Base-by-base conservation (phyloP, 306 rosid species). In the Vigna unguiculata region DNA sequence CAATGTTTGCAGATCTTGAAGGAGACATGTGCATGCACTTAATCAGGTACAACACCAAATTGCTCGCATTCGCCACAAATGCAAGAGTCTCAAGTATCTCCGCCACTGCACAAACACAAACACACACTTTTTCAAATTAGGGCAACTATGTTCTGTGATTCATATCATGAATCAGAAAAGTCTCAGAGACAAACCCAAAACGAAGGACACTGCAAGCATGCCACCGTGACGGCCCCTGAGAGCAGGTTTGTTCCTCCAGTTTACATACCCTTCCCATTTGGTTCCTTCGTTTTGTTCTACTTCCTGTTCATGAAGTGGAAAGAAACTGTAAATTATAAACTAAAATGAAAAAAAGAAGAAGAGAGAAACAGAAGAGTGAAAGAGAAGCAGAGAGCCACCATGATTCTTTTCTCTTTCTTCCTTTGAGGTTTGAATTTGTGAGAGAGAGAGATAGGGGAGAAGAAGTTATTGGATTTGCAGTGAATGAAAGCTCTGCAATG, bases 1-100 rank as follows among this genome's bases (percentile, higher is more conserved):
- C 99, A 83, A 82, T 80, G 86, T 90, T 96, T 76, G 99, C 98
- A 0, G 99, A 86, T 82, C 86, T 84, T 0, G 96, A 72, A 6
- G 97, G 99, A 20, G 97, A 87, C 43, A 96, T 83, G 76, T 96
- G 91, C 98, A 96, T 92, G 81, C 76, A 76, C 3, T 86, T 4
- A 0, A 71, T 57, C n/a, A 96, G 43, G 43, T 96, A 96, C 24
- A 79, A 2, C 74, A 96, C 99, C 91, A 96, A 83, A 43, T 96
- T 96, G 90, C 98, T 96, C 51, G 99, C 96, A 89, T 91, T 92
- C 46, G 98, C 99, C 57, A 96, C 74, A 78, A 15, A 96, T 38
- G 99, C 97, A 67, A 96, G 78, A 74, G 89, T 96, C 87, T 96
- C 99, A 89, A 96, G 58, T 71, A 96, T 36, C 86, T 96, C 99